A percentile compares a stretch with the other conserved stretches of the same genome.
Conservation (phyloP, 2,329 filamentous ascomycete species). For the Didymella arachidicola region DNA sequence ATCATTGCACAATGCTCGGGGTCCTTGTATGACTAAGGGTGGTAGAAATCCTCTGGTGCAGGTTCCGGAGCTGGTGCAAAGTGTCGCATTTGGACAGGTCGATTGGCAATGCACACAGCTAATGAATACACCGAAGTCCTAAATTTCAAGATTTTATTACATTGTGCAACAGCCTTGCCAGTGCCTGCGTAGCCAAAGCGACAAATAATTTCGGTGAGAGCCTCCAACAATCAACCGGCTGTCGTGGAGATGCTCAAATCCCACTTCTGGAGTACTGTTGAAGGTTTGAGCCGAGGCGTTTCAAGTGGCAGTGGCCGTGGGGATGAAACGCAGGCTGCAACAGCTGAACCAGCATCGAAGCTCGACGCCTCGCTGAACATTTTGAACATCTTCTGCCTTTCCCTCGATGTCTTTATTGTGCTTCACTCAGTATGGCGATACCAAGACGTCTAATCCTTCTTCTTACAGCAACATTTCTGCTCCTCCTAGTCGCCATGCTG, state of each 20-base stretch:
- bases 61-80: neutral
- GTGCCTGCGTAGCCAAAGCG: neutral
- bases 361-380: conserved; percentile 2
- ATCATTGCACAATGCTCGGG: no score
- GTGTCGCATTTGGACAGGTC: no score
- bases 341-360: conserved; percentile 20
- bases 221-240: neutral
- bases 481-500: conserved; percentile 42
- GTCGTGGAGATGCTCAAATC: neutral
- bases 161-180: neutral
- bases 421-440: conserved; percentile 26
- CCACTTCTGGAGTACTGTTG: neutral
- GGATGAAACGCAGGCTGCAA: conserved; percentile 33
- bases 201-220: neutral
- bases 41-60: neutral
- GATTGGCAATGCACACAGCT: no score
- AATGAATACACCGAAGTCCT: no score
- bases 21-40: neutral
- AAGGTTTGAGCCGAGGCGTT: conserved; percentile 8
- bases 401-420: neutral
- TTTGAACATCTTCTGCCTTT: neutral
- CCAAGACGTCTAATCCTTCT: conserved; percentile 34
- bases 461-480: conserved; percentile 34
- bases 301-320: conserved; percentile 19
- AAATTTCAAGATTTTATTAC: neutral